Base-by-base conservation (phyloP, 202 grass and related monocot genomes). In the Setaria viridis region DNA sequence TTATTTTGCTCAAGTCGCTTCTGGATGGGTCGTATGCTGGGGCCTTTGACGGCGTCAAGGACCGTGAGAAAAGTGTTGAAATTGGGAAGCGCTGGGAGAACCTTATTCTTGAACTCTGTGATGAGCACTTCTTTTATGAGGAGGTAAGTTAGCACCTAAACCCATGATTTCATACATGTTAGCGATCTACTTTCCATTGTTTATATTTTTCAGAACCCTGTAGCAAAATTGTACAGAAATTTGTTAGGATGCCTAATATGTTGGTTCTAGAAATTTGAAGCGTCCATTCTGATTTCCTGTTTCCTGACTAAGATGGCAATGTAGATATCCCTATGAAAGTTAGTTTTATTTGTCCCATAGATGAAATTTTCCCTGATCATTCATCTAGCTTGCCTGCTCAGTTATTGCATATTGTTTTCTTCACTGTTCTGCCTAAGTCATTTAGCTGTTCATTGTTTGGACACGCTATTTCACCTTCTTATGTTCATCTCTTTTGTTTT, bases 41-140 rank as follows among this genome's bases (percentile, higher is more conserved):
- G 17, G 55, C 80, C 70, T 97, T 94, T 67, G 88, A 96, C 35
- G 97, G 97, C 19, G 60, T 88, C 60, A 99, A 99, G 86, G 97
- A 97, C 67, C 50, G 47, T 70, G 88, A 84, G 67, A 96, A 85
- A 64, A 91, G 91, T 15, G 58, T 88, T 64, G 89, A 97, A 58
- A 91, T 94, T 87, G 97, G 97, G n/a, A 99, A 94, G 85, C 90
- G 87, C 34, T 99, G 97, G 97, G 97, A 99, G 77, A 99, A 99
- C 57, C 77, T 92, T 54, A 99, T 99, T 82, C 88, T 99, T 64
- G 90, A 94, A 82, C 77, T 99, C 48, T 99, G 94, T 49, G 97
- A 99, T 14, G 90, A 90, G 16, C 86, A 88, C 69, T 99, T 99
- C 85, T 99, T 93, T 80, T 99, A 99, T 84, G 92, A 99, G 78